Conservation (phyloP, 495 filamentous ascomycete genomes). For the Rhypophila decipiens region DNA sequence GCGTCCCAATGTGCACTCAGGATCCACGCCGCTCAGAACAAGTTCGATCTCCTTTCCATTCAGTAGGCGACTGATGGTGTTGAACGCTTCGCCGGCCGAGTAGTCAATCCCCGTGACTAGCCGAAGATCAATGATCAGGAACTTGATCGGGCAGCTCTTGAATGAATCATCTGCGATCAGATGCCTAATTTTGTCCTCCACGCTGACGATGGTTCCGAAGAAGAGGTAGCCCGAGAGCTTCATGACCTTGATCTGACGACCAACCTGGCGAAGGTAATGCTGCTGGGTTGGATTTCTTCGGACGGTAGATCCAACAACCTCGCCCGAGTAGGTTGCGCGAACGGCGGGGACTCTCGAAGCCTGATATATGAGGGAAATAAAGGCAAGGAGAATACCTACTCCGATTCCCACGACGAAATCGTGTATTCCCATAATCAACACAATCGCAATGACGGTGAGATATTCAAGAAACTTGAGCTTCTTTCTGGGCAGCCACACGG, state of each 20-base stretch:
- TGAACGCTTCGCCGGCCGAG: slow-evolving; percentile 91
- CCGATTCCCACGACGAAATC: slow-evolving; percentile 95
- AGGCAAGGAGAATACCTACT: slow-evolving; percentile 85
- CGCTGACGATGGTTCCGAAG: slow-evolving; percentile 92
- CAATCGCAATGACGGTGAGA: slow-evolving; percentile 85
- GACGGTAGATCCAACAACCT: slow-evolving; percentile 84
- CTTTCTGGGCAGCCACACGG: slow-evolving; percentile 79
- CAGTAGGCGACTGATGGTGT: slow-evolving; percentile 79
- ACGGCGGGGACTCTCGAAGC: slow-evolving; percentile 84
- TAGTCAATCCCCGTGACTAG: slow-evolving; percentile 92
- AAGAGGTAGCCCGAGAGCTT: slow-evolving; percentile 91
- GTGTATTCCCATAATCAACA: slow-evolving; percentile 90
- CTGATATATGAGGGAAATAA: slow-evolving; percentile 83
- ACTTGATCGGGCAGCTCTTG: slow-evolving; percentile 68
- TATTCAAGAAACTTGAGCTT: slow-evolving; percentile 84
- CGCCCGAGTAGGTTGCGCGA: slow-evolving; percentile 77
- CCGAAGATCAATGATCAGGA: slow-evolving; percentile 80
- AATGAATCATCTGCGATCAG: slow-evolving; percentile 80
- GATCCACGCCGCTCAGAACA: slow-evolving; percentile 71
- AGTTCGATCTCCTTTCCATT: slow-evolving; percentile 65
- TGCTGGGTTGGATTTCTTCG: slow-evolving; percentile 84
- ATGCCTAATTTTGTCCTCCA: slow-evolving; percentile 77
- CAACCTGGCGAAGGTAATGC: slow-evolving; percentile 75
- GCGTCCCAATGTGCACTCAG: slow-evolving; percentile 66
- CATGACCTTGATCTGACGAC: slow-evolving; percentile 78